Percentiles rank a stretch among this genome's conserved stretches.
Evolutionary conservation across 257 asterid genomes (phyloP).

Genomic region (Apocynum venetum): DNA sequence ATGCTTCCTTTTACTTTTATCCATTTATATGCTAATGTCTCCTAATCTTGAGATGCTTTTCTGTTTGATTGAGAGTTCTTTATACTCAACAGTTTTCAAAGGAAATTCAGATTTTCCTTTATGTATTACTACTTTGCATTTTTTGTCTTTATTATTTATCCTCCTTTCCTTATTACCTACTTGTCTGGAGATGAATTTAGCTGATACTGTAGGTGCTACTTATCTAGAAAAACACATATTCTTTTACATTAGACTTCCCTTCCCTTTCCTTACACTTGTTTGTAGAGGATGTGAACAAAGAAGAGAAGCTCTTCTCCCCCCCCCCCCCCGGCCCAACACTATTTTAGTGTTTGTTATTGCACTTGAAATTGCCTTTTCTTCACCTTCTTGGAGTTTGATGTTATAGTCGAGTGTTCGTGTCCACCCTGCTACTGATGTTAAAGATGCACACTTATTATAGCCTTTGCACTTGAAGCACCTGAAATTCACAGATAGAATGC

Average conservation of each 20-base stretch:
- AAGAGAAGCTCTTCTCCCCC: too few species aligned
- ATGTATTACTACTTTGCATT: background rate
- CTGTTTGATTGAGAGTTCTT: background rate
- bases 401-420: background rate
- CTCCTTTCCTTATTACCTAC: background rate
- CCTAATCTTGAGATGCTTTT: background rate
- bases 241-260: background rate
- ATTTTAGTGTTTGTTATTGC: background rate
- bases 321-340: background rate
- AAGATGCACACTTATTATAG: background rate
- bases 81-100: background rate
- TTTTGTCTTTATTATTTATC: background rate
- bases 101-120: background rate
- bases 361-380: background rate
- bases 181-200: background rate
- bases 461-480: background rate
- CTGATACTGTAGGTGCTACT: background rate
- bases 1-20: slow-evolving; percentile 36
- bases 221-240: background rate
- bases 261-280: too few species aligned
- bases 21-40: slow-evolving; percentile 5
- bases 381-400: background rate
- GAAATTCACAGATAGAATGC: background rate
- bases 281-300: too few species aligned
- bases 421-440: background rate